Evolutionary conservation across 2,329 filamentous ascomycete genomes (phyloP), one percentile per base, ranked within the genome.

Genomic region (Parascedosporium putredinis): DNA sequence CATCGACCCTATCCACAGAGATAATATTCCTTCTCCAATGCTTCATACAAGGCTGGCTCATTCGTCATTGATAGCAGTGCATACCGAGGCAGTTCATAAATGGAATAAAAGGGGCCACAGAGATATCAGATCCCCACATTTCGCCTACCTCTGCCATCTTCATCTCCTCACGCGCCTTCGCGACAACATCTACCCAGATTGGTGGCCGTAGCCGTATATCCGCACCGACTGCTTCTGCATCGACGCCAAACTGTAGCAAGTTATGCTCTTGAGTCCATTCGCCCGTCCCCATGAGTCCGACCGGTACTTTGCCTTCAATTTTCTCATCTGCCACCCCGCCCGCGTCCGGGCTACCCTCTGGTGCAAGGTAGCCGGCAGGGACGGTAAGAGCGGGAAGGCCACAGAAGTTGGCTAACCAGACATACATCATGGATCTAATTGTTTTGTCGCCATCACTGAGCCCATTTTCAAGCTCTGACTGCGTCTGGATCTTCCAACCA

Each of bases 221-320:
- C 0, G 57, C 59, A 5, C 66, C 66, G 2, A 68, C 56, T 16
- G 63, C 60, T 56, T 76, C 73, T 0, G 64, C 68, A 45, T 76
- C 70, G 2, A 69, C 58, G 1, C 69, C 75, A 52, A 77, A 75
- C 40, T 66, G 61, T 45, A 79, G 53, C 55, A 79, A 56, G 3
- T 64, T 61, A 47, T 72, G 67, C 57, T 79, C 75, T 3, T 64
- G 65, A 1, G 70, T 72, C 75, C 75, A 79, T 56, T 78, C 75
- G 1, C 71, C 74, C 44, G 69, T 73, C 1, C 69, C 74, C 75
- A 79, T 78, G 27, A 79, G 57, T 1, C 75, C 75, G 3, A 78
- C 66, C 0, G 75, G 74, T 0, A 78, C 62, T 52, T 68, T 69
- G 0, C 67, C 72, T 18, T 56, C 55, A 0, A 60, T 64, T 7